Evolutionary conservation across 208 protist species (phyloP), one percentile per base, ranked within the genome.

Genomic region (Endotrypanum monterogeii): DNA sequence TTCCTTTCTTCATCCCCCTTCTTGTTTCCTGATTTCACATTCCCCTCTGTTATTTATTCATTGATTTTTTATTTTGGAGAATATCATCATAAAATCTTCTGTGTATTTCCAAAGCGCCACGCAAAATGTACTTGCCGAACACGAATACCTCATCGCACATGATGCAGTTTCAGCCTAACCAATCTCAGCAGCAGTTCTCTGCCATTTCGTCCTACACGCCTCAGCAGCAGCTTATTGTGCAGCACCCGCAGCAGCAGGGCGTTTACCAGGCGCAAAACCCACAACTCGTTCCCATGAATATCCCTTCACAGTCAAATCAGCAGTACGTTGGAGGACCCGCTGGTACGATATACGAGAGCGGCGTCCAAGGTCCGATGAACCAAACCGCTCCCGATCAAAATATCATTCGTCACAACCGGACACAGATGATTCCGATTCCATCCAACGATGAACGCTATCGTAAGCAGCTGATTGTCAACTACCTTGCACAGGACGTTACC

Each of bases 391-490:
- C 69, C 23, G 71, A 74, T 37, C 52, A 72, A 25, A 80, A 73
- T 39, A 48, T 51, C 39, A 9, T 41, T 30, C 65, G 70, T 44
- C 76, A 85, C 71, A 83, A 69, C 61, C 67, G 55, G 18, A 85
- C 84, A 52, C 79, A 88, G 51, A 81, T 67, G 50, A 75, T 80
- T 16, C 82, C 85, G 16, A 54, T 84, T 25, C 61, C 84, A 12
- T 74, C 76, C 1, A 71, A 89, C 16, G 89, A 94, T 63, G 89
- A 94, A 54, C 76, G 87, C 12, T 92, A 89, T 67, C 79, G 76
- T 20, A 94, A 91, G 78, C 88, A 93, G 73, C 79, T 94, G 1
- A 94, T 94, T 74, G 90, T 94, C 5, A 94, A 94, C 80, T 94
- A 94, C 67, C 73, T 94, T 8, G 87, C 88, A 1, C 84, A 86